These are phyloP conservation scores for Penicillium sp. DNA, from an alignment of 2,329 filamentous ascomycete species.

Conservation along the genomic window DNA sequence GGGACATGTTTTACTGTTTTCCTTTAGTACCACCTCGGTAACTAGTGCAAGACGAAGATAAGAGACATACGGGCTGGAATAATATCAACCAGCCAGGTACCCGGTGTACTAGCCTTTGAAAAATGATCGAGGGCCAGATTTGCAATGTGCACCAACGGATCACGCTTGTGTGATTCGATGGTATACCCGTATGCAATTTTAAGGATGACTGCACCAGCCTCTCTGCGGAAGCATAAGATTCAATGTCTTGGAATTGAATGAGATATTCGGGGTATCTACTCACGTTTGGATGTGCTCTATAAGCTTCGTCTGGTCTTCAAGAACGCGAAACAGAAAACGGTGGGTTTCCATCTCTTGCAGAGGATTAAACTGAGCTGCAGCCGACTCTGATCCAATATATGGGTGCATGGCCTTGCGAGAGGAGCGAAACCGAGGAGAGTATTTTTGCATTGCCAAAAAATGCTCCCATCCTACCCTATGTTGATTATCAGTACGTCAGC, in stretches of 20 bases:
- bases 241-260: not conserved
- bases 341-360: constrained; percentile 46
- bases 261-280: constrained; percentile 7
- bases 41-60: not conserved
- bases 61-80: constrained; percentile 23
- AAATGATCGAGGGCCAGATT: no score
- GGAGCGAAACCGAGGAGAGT: constrained; percentile 37
- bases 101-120: no score
- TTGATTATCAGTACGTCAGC: not conserved
- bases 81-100: no score
- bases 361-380: constrained; percentile 38
- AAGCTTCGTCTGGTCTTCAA: constrained; percentile 39
- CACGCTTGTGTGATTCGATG: no score
- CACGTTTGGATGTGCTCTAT: constrained; percentile 45
- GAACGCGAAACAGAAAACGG: constrained; percentile 44
- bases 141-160: no score
- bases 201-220: no score
- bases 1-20: constrained; percentile 1
- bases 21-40: not conserved
- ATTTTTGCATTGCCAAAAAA: constrained; percentile 32
- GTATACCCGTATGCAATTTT: no score
- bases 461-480: constrained; percentile 41
- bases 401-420: constrained; percentile 47
- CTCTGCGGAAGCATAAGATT: constrained; percentile 1
- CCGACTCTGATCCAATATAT: constrained; percentile 45